Evolutionary conservation across 257 asterid species (phyloP).

Genomic region (Galeopsis tetrahit): DNA sequence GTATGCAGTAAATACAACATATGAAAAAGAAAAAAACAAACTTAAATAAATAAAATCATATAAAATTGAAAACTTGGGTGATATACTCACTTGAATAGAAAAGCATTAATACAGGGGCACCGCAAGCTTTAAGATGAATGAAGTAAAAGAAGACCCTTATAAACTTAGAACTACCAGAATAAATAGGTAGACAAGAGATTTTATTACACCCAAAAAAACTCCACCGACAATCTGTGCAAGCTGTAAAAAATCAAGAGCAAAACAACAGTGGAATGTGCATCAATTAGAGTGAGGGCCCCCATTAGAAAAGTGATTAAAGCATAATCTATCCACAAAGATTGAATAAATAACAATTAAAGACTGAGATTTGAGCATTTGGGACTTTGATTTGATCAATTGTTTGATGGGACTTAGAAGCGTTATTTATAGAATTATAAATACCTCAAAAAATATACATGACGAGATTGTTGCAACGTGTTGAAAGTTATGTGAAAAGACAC

Average conservation of each 20-base stretch:
- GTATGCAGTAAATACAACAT: slow-evolving; percentile 4
- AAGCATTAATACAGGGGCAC: slow-evolving; percentile 30
- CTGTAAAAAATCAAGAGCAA: slow-evolving; percentile 30
- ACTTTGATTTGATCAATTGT: background rate
- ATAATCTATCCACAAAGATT: background rate
- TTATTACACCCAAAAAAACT: slow-evolving; percentile 26
- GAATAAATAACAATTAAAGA: slow-evolving; percentile 8
- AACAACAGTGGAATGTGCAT: slow-evolving; percentile 33
- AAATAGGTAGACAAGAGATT: background rate
- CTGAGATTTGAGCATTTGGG: background rate
- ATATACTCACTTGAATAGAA: slow-evolving; percentile 35
- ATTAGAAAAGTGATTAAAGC: slow-evolving; percentile 27
- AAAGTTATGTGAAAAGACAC: slow-evolving; percentile 36
- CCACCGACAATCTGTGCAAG: slow-evolving; percentile 52
- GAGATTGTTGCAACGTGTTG: slow-evolving; percentile 39
- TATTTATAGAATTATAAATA: background rate
- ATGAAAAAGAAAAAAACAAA: slow-evolving; percentile 5
- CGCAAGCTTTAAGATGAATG: slow-evolving; percentile 34
- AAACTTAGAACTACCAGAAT: background rate
- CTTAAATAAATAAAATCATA: background rate
- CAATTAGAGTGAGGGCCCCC: slow-evolving; percentile 4
- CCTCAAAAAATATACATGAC: slow-evolving; percentile 19
- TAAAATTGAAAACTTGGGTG: background rate
- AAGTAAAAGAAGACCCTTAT: background rate
- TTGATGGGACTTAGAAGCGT: slow-evolving; percentile 20